These are phyloP conservation scores for Podaxis mareebaensis DNA, from an alignment of 768 basidiomycete genomes.

Conservation along the genomic window DNA sequence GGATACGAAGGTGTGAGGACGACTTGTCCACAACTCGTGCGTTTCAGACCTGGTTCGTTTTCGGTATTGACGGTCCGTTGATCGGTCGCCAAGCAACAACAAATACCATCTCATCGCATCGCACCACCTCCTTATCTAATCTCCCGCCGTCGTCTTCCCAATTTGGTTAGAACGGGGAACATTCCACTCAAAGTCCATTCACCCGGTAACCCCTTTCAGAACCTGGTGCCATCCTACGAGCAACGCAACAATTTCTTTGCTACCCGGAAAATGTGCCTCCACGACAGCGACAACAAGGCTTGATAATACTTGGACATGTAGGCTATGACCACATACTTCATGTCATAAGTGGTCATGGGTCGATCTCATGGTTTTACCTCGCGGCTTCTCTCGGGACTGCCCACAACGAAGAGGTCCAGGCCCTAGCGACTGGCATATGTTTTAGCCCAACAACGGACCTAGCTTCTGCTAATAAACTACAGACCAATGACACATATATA, in stretches of 20 bases:
- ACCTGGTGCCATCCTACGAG: too few species aligned
- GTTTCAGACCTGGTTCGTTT: constrained; percentile 26
- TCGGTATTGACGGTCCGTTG: constrained; percentile 17
- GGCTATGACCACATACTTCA: not conserved
- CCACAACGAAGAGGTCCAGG: too few species aligned
- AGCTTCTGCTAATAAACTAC: too few species aligned
- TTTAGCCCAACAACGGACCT: too few species aligned
- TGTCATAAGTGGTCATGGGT: not conserved
- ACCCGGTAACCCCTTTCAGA: too few species aligned
- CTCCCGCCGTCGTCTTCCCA: not conserved
- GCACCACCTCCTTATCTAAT: not conserved
- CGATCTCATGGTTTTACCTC: not conserved
- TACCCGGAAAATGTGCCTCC: too few species aligned
- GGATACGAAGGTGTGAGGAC: constrained; percentile 14
- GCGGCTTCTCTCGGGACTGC: too few species aligned
- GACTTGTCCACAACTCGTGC: constrained; percentile 19
- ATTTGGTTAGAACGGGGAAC: not conserved
- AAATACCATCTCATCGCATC: not conserved
- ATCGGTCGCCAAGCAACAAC: constrained; percentile 12
- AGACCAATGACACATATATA: too few species aligned
- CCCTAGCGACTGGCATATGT: too few species aligned
- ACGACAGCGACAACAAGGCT: not conserved
- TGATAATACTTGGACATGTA: not conserved
- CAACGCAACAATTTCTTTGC: too few species aligned
- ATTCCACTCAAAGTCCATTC: too few species aligned